These are phyloP conservation scores for Umbilicus rupestris DNA, from an alignment of 164 flowering plant species.

Conservation along the genomic window DNA sequence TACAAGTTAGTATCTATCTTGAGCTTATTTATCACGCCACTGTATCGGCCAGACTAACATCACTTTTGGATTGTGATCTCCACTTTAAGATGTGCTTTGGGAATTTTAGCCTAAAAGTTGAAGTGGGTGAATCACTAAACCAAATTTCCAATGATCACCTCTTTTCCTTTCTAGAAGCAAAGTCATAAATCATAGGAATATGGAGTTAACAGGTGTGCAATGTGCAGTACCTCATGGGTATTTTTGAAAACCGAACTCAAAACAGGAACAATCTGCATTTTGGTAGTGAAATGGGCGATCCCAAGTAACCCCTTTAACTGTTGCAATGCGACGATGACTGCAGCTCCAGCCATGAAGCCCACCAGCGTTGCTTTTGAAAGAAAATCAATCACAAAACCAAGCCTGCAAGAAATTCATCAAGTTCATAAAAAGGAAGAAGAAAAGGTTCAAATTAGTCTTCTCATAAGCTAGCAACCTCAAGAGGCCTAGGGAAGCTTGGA, in stretches of 20 bases:
- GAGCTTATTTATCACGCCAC: neutral
- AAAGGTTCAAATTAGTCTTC: neutral
- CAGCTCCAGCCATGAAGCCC: conserved; percentile 81
- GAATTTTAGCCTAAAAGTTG: neutral
- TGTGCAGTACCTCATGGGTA: conserved; percentile 41
- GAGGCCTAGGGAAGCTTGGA: conserved; percentile 47
- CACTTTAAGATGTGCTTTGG: neutral
- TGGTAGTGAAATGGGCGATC: conserved; percentile 50
- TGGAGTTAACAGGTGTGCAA: neutral
- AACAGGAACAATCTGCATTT: conserved; percentile 60
- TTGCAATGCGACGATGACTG: conserved; percentile 58
- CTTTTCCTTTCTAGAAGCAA: neutral
- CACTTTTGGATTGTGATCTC: neutral
- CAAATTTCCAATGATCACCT: neutral
- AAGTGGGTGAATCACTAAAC: neutral
- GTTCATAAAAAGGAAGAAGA: neutral
- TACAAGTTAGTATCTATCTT: neutral
- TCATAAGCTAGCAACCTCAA: conserved; percentile 30
- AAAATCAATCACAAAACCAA: conserved; percentile 67
- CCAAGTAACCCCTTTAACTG: conserved; percentile 73
- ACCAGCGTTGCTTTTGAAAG: conserved; percentile 64
- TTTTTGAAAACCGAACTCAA: conserved; percentile 44
- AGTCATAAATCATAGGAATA: neutral
- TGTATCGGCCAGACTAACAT: neutral
- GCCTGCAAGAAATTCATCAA: conserved; percentile 26